Conservation (phyloP, 2,329 filamentous ascomycete species). For the Diaporthe australafricana region DNA sequence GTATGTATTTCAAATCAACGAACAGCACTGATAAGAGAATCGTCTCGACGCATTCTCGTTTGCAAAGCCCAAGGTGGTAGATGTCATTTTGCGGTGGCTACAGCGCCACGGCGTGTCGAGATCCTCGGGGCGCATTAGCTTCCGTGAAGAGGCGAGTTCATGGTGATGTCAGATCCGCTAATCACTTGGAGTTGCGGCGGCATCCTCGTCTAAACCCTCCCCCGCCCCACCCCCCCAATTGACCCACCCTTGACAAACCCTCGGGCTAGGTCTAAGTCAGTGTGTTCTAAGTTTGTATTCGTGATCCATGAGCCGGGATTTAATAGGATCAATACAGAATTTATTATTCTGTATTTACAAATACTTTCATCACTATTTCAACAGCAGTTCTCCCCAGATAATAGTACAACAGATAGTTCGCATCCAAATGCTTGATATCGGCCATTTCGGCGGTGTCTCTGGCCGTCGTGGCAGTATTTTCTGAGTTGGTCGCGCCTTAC, state of each 20-base stretch:
- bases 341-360: too few relatives aligned
- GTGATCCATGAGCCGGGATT: too few relatives aligned
- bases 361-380: too few relatives aligned
- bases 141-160: background rate
- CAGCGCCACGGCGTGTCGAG: conserved; percentile 3
- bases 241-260: too few relatives aligned
- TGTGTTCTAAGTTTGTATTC: too few relatives aligned
- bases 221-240: background rate
- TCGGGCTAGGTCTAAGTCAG: too few relatives aligned
- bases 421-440: too few relatives aligned
- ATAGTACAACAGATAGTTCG: too few relatives aligned
- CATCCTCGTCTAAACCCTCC: background rate
- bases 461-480: too few relatives aligned
- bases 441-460: too few relatives aligned
- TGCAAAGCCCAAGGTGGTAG: background rate
- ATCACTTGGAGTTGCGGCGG: background rate
- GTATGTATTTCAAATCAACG: background rate
- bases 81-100: background rate
- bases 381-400: too few relatives aligned
- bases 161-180: conserved; percentile 22
- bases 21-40: background rate
- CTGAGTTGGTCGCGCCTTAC: too few relatives aligned
- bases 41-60: background rate
- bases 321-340: background rate
- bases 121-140: conserved; percentile 4